These are phyloP conservation scores for Paratinospora sagittata DNA, from an alignment of 164 flowering plant species.

Conservation along the genomic window DNA sequence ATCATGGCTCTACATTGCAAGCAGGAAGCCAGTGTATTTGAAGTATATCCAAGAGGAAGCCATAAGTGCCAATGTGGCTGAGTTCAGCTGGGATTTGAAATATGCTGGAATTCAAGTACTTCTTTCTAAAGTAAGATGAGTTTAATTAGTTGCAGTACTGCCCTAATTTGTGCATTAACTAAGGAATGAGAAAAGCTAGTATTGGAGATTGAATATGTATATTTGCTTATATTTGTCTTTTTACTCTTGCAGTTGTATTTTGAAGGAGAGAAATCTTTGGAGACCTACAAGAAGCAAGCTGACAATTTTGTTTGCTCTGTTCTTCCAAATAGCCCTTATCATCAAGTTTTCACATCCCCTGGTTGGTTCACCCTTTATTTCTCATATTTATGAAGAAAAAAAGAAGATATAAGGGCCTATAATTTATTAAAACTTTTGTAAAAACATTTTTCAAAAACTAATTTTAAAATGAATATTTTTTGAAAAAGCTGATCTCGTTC, in stretches of 20 bases:
- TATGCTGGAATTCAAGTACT: conserved; percentile 83
- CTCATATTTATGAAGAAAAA: too few relatives aligned
- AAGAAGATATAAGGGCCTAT: too few relatives aligned
- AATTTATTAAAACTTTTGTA: too few relatives aligned
- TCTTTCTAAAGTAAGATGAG: conserved; percentile 41
- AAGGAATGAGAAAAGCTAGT: too few relatives aligned
- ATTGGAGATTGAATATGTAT: too few relatives aligned
- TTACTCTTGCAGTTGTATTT: conserved; percentile 42
- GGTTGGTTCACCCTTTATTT: conserved; percentile 31
- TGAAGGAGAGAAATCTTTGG: conserved; percentile 40
- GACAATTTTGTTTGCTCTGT: conserved; percentile 66
- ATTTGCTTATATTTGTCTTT: background rate
- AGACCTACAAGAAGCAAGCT: conserved; percentile 48
- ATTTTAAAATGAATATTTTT: too few relatives aligned
- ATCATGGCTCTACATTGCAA: conserved; percentile 77
- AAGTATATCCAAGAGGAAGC: conserved; percentile 55
- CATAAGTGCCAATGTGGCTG: conserved; percentile 50
- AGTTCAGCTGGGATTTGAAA: conserved; percentile 95
- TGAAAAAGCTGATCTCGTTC: too few relatives aligned
- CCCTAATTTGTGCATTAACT: too few relatives aligned
- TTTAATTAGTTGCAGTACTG: background rate
- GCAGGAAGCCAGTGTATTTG: conserved; percentile 37
- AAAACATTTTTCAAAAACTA: too few relatives aligned
- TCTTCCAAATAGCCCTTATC: conserved; percentile 65
- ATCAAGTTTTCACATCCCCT: conserved; percentile 54